phyloP scores from a whole-genome alignment of 2,329 filamentous ascomycete genomes.

The Byssochlamys sp. region DNA sequence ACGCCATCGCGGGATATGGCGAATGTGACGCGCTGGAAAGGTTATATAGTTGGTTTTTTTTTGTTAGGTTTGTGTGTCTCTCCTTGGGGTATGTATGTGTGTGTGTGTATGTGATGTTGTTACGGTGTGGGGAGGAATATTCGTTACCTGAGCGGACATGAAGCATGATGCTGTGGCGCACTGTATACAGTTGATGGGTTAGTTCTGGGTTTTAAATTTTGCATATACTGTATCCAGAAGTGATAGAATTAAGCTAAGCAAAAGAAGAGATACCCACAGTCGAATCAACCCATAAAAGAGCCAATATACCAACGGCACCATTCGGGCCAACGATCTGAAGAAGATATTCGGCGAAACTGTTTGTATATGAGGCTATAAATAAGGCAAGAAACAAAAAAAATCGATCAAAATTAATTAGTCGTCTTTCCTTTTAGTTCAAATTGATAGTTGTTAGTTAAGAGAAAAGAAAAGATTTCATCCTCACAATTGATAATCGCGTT shows the following conservation, averaged over 20 bases:
- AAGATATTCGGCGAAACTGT: constrained; percentile 34
- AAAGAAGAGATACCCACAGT: constrained; percentile 14
- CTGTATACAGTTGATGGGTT: background rate
- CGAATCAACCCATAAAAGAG: constrained; percentile 29
- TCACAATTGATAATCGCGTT: constrained; percentile 22
- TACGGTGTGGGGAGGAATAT: too few species aligned
- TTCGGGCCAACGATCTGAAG: constrained; percentile 27
- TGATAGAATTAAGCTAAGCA: background rate
- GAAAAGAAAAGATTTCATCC: background rate
- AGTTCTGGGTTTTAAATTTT: too few species aligned
- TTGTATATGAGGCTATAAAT: constrained; percentile 20
- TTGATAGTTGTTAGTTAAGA: too few species aligned
- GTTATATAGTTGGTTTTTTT: background rate
- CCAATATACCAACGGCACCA: constrained; percentile 27
- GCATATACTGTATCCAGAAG: background rate
- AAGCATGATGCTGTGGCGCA: background rate
- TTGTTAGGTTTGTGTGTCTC: too few species aligned
- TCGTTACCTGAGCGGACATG: background rate
- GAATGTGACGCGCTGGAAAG: constrained; percentile 31
- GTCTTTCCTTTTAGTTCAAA: background rate
- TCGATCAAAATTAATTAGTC: too few species aligned
- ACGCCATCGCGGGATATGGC: constrained; percentile 33
- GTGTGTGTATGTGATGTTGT: too few species aligned
- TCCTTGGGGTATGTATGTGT: too few species aligned
- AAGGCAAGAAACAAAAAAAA: too few species aligned